These are phyloP conservation scores for Pharnaceum exiguum DNA, from an alignment of 148 eudicot genomes.

Conservation along the genomic window DNA sequence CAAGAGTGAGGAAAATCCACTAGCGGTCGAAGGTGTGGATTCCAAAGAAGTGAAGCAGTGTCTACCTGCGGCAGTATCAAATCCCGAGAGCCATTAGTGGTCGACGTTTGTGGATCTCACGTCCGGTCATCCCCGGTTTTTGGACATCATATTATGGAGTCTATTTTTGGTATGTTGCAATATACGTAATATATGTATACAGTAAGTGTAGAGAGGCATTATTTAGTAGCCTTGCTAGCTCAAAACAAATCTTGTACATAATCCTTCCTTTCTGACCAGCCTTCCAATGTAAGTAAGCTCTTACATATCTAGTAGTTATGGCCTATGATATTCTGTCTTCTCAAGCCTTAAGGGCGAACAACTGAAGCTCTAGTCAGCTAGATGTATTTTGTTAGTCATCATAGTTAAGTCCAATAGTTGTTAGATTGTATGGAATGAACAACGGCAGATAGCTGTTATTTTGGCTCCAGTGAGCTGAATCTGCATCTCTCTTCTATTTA, in stretches of 20 bases:
- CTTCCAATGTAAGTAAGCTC: slow-evolving; percentile 46
- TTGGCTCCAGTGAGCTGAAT: too few relatives aligned
- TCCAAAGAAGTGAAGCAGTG: slow-evolving; percentile 45
- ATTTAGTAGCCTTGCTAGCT: slow-evolving; percentile 15
- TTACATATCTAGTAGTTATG: slow-evolving; percentile 18
- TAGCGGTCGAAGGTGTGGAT: slow-evolving; percentile 45
- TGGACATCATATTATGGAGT: slow-evolving; percentile 35
- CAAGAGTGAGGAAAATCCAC: slow-evolving; percentile 48
- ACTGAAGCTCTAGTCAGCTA: too few relatives aligned
- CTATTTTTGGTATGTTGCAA: slow-evolving; percentile 22
- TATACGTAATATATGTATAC: slow-evolving; percentile 24
- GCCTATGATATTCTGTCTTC: neutral
- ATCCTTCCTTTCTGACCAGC: slow-evolving; percentile 14
- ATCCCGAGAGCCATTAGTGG: slow-evolving; percentile 33
- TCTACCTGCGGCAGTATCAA: slow-evolving; percentile 32
- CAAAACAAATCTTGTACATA: slow-evolving; percentile 33
- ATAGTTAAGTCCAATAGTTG: too few relatives aligned
- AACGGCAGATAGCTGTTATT: too few relatives aligned
- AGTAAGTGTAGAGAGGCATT: slow-evolving; percentile 24
- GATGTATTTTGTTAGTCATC: too few relatives aligned
- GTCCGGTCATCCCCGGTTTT: slow-evolving; percentile 46
- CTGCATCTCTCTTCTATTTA: too few relatives aligned
- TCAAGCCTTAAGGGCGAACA: too few relatives aligned
- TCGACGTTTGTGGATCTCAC: slow-evolving; percentile 12
- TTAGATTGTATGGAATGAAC: too few relatives aligned